Evolutionary conservation across 2,329 filamentous ascomycete species (phyloP), one percentile per base, ranked within the genome.

Genomic region (Periglandula ipomoeae): DNA sequence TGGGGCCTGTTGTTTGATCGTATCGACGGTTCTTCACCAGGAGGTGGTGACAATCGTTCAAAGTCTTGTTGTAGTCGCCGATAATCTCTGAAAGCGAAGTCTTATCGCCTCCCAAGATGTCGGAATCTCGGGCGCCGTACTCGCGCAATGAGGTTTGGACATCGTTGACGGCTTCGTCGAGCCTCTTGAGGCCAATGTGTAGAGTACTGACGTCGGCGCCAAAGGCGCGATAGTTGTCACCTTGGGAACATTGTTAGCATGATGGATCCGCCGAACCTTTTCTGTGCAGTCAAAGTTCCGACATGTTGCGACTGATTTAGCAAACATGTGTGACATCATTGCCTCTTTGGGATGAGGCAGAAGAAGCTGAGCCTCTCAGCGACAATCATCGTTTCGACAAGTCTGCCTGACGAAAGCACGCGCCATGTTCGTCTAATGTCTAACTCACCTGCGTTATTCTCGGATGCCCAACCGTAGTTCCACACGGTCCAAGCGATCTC

Each of bases 51-150:
- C 60, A 61, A 27, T 61, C 59, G 8, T 42, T 17, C 15, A 62
- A 48, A 0, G 59, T 61, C 4, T 42, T 34, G n/a, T 53, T 19
- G 35, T 56, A 62, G 49, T 62, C 56, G 20, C 60, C 60, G 32
- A 61, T 52, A 34, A 62, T 61, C 13, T 61, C 54, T 8, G 42
- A 19, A 3, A 62, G 49, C 1, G 55, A 54, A 5, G 42, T 34
- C 8, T 34, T 43, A 38, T 60, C 56, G 50, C 54, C 58, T 26
- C 56, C 48, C 23, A 58, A 44, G 17, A 27, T 34, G 24, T 45
- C 37, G 20, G 30, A 20, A 24, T 20, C 7, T 15, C 37, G 42
- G 5, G 47, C 40, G 5, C 47, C 40, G 23, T 37, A 26, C 2
- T 27, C 24, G 3, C 19, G 19, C 3, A 48, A 30, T 30, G 47